Evolutionary conservation across 352 stramenopile genomes (phyloP).

Genomic region (Albugo candida): DNA sequence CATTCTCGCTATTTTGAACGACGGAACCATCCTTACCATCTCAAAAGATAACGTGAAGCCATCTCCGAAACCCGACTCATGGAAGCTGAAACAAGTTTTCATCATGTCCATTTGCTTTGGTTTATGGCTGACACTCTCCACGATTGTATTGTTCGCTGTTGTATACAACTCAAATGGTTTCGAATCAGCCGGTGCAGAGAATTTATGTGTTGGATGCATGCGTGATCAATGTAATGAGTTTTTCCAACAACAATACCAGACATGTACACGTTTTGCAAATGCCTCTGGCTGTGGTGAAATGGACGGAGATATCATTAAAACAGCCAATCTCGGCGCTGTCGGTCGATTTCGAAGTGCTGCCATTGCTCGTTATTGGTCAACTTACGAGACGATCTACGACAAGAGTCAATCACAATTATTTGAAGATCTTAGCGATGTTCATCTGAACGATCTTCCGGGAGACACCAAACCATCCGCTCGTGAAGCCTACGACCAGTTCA

Average conservation of each 20-base stretch:
- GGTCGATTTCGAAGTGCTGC: background rate
- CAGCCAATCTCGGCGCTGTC: conserved; percentile 2
- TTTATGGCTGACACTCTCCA: conserved; percentile 41
- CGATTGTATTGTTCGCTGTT: conserved; percentile 35
- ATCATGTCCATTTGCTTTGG: conserved; percentile 19
- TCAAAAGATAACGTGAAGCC: conserved; percentile 13
- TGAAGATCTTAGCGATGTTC: conserved; percentile 4
- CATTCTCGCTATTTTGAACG: conserved; percentile 42
- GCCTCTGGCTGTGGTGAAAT: conserved; percentile 37
- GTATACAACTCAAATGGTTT: conserved; percentile 42
- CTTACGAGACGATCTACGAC: conserved; percentile 2
- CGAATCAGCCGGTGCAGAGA: conserved; percentile 25
- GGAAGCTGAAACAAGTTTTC: conserved; percentile 9
- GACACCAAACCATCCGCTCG: conserved; percentile 1
- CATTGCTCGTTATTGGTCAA: background rate
- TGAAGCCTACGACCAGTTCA: conserved; percentile 1
- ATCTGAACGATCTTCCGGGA: conserved; percentile 2
- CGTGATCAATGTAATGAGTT: conserved; percentile 33
- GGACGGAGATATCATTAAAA: conserved; percentile 23
- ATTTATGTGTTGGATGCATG: conserved; percentile 42
- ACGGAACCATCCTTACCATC: conserved; percentile 21
- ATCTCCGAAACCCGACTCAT: conserved; percentile 8
- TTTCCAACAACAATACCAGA: conserved; percentile 28
- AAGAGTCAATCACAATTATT: background rate
- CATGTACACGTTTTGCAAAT: conserved; percentile 23